These are phyloP conservation scores for Syncephalis fuscata DNA, from an alignment of 371 early-diverging fungal species.

Conservation along the genomic window DNA sequence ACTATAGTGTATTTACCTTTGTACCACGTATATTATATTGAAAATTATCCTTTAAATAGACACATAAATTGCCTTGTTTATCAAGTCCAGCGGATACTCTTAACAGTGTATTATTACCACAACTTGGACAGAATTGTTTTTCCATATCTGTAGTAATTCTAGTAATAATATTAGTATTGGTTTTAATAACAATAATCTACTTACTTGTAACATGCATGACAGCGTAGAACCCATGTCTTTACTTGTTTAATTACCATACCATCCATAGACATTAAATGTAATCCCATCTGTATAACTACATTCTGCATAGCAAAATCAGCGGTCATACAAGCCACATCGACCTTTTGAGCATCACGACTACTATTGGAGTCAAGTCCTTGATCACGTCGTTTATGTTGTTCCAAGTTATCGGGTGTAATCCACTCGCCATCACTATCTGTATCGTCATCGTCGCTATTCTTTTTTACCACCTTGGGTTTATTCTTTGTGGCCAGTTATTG, in stretches of 20 bases:
- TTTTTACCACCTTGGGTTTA: slow-evolving; percentile 8
- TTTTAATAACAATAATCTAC: slow-evolving; percentile 2
- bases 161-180: slow-evolving; percentile 2
- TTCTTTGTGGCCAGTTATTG: slow-evolving; percentile 1
- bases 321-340: slow-evolving; percentile 81
- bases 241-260: slow-evolving; percentile 61
- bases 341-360: background rate
- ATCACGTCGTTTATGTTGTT: slow-evolving; percentile 38
- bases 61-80: slow-evolving; percentile 54
- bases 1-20: slow-evolving; percentile 23
- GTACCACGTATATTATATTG: slow-evolving; percentile 81
- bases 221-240: slow-evolving; percentile 82
- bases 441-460: slow-evolving; percentile 22
- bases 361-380: slow-evolving; percentile 13
- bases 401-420: slow-evolving; percentile 87
- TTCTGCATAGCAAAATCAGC: slow-evolving; percentile 95
- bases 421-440: slow-evolving; percentile 65
- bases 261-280: slow-evolving; percentile 69
- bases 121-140: slow-evolving; percentile 84
- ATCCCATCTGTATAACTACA: slow-evolving; percentile 81
- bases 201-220: slow-evolving; percentile 87
- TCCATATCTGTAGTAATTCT: slow-evolving; percentile 71
- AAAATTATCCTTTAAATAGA: slow-evolving; percentile 81
- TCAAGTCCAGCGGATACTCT: slow-evolving; percentile 71
- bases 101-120: slow-evolving; percentile 79